phyloP scores from a whole-genome alignment of 805 yeast genomes.

The Metschnikowia kunwiensis region DNA sequence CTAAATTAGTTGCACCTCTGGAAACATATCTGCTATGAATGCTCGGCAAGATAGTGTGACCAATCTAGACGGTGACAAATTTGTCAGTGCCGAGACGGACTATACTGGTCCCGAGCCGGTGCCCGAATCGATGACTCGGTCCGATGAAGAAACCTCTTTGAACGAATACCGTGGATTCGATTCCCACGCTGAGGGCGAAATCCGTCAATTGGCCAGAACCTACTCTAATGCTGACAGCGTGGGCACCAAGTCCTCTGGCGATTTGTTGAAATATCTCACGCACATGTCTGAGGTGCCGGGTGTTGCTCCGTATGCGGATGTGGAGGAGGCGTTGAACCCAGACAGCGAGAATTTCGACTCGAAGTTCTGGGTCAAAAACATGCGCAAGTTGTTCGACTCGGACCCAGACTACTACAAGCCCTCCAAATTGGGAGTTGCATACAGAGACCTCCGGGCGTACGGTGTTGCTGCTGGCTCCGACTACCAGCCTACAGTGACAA shows the following conservation, averaged over 20 bases:
- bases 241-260: constrained; percentile 21
- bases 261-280: constrained; percentile 38
- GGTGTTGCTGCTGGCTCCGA: constrained; percentile 70
- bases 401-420: constrained; percentile 67
- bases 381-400: constrained; percentile 48
- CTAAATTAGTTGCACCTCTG: background rate
- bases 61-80: constrained; percentile 9
- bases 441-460: constrained; percentile 54
- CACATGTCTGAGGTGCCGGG: constrained; percentile 38
- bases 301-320: constrained; percentile 18
- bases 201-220: constrained; percentile 44
- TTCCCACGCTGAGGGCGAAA: constrained; percentile 28
- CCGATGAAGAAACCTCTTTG: constrained; percentile 11
- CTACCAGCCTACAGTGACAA: constrained; percentile 58
- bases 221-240: constrained; percentile 19
- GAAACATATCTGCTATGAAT: constrained; percentile 2
- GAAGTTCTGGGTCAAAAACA: constrained; percentile 64
- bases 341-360: constrained; percentile 55
- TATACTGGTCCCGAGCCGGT: constrained; percentile 12
- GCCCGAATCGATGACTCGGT: constrained; percentile 2
- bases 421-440: constrained; percentile 56
- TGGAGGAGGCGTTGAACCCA: constrained; percentile 47
- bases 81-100: constrained; percentile 9
- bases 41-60: constrained; percentile 12
- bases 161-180: constrained; percentile 37